These are phyloP conservation scores for Lasiodiplodia hormozganensis DNA, from an alignment of 2,329 filamentous ascomycete genomes.

Conservation along the genomic window DNA sequence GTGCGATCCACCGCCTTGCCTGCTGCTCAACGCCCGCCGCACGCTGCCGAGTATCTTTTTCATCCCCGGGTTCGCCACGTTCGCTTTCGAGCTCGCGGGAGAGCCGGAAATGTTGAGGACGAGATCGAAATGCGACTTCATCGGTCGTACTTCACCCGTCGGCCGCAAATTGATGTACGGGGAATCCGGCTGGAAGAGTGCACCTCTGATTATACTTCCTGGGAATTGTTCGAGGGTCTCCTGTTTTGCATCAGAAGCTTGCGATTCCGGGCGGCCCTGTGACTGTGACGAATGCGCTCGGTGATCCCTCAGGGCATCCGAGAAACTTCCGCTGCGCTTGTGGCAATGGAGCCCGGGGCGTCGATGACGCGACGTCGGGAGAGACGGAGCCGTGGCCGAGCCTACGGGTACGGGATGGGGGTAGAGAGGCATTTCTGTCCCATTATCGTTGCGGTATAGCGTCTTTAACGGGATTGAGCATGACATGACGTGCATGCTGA, in stretches of 20 bases:
- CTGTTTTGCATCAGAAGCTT: background rate
- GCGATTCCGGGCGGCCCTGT: conserved; percentile 2
- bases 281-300: conserved; percentile 38
- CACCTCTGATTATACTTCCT: conserved; percentile 86
- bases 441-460: conserved; percentile 42
- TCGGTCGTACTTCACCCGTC: conserved; percentile 38
- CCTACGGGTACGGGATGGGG: conserved; percentile 44
- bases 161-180: conserved; percentile 71
- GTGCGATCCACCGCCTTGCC: conserved; percentile 39
- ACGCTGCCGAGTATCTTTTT: conserved; percentile 87
- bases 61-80: conserved; percentile 73
- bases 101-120: conserved; percentile 38
- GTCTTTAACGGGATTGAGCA: conserved; percentile 62
- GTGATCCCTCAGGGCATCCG: conserved; percentile 80
- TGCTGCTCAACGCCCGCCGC: conserved; percentile 77
- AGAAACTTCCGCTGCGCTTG: conserved; percentile 86
- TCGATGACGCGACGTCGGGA: conserved; percentile 33
- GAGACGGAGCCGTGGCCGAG: background rate
- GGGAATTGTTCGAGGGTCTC: conserved; percentile 61
- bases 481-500: conserved; percentile 64
- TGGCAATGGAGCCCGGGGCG: conserved; percentile 58
- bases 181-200: conserved; percentile 80
- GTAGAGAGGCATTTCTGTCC: conserved; percentile 48
- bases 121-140: conserved; percentile 42
- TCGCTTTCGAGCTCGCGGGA: conserved; percentile 26